Conservation (phyloP, 345 rosid genomes). For the Lumnitzera racemosa region DNA sequence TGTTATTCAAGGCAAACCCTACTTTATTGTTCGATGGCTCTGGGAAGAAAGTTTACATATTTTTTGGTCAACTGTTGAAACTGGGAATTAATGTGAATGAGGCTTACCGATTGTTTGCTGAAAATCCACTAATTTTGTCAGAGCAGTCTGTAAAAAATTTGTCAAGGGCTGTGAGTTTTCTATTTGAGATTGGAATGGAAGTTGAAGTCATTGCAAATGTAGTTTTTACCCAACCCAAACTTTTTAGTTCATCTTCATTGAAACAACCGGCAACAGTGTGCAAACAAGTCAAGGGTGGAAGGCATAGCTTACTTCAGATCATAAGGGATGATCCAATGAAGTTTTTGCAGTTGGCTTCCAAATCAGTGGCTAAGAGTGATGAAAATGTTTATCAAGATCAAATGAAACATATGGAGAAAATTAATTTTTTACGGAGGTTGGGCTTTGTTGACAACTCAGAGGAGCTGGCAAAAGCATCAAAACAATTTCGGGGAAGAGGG, state of each 20-base stretch:
- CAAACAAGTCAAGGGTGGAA: slow-evolving; percentile 30
- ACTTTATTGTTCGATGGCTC: slow-evolving; percentile 52
- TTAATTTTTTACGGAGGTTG: slow-evolving; percentile 49
- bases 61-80: slow-evolving; percentile 58
- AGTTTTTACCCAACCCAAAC: slow-evolving; percentile 26
- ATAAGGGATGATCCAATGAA: slow-evolving; percentile 51
- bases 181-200: slow-evolving; percentile 50
- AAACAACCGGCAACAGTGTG: slow-evolving; percentile 48
- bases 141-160: slow-evolving; percentile 38
- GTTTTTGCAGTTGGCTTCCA: slow-evolving; percentile 49
- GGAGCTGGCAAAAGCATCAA: slow-evolving; percentile 63
- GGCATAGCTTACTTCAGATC: slow-evolving; percentile 36
- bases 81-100: slow-evolving; percentile 45
- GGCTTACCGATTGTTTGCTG: slow-evolving; percentile 35
- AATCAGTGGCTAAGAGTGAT: slow-evolving; percentile 22
- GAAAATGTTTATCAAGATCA: slow-evolving; percentile 16
- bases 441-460: slow-evolving; percentile 80
- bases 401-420: slow-evolving; percentile 39
- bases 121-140: slow-evolving; percentile 46
- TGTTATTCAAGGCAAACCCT: slow-evolving; percentile 42
- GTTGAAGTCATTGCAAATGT: slow-evolving; percentile 32
- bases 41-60: slow-evolving; percentile 47
- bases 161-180: slow-evolving; percentile 35
- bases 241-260: slow-evolving; percentile 42
- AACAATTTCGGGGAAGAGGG: slow-evolving; percentile 71